phyloP scores from a whole-genome alignment of 75 land plant species.

The Picea glauca region DNA sequence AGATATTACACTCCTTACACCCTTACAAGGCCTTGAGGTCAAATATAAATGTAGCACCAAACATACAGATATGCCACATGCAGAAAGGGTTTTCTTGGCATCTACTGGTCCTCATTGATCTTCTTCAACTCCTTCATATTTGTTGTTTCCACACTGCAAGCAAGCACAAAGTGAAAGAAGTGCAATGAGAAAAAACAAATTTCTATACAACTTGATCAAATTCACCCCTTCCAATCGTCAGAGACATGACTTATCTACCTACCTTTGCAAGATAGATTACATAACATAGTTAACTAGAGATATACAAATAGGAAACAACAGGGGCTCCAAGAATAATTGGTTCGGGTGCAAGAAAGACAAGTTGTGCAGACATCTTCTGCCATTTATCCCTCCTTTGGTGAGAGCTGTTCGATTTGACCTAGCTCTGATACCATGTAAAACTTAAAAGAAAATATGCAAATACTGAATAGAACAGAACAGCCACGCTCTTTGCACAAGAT shows the following conservation, averaged over 20 bases:
- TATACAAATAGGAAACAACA: not conserved
- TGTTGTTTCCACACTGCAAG: slow-evolving; percentile 91
- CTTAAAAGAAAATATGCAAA: too few species aligned
- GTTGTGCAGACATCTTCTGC: too few species aligned
- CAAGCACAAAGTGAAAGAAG: not conserved
- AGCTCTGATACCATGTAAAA: too few species aligned
- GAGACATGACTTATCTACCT: not conserved
- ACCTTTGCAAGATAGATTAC: too few species aligned
- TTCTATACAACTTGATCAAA: not conserved
- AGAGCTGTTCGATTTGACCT: too few species aligned
- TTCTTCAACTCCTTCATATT: slow-evolving; percentile 97
- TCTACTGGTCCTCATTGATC: slow-evolving; percentile 44
- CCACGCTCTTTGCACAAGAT: too few species aligned
- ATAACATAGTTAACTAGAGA: too few species aligned
- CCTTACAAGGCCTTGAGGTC: not conserved
- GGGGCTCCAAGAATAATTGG: too few species aligned
- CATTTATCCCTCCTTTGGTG: too few species aligned
- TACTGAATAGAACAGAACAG: too few species aligned
- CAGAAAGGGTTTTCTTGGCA: not conserved
- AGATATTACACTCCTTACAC: slow-evolving; percentile 4
- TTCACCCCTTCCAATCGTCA: not conserved
- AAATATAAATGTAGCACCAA: not conserved
- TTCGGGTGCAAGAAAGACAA: too few species aligned
- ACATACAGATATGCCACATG: not conserved
- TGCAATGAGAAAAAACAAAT: not conserved